These are phyloP conservation scores for Moniliophthora roreri DNA, from an alignment of 1,284 basidiomycete genomes.

Conservation along the genomic window DNA sequence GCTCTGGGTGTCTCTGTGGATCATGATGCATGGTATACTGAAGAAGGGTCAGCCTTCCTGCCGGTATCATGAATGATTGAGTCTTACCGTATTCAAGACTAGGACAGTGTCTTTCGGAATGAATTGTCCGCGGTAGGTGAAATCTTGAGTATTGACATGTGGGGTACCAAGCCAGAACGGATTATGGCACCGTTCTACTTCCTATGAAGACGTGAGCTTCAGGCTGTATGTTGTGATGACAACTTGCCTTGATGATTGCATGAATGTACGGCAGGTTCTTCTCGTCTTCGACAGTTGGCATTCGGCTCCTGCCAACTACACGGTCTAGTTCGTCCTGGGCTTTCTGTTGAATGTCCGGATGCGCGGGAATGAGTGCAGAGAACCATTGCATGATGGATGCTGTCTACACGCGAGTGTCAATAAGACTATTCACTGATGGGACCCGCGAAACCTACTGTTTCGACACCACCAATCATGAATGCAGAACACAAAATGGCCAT, in stretches of 20 bases:
- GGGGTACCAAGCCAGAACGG: slow-evolving; percentile 43
- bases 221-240: no score
- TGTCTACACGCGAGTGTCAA: slow-evolving; percentile 20
- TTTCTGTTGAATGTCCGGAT: slow-evolving; percentile 23
- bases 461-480: slow-evolving; percentile 41
- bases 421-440: no score
- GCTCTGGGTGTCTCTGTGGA: slow-evolving; percentile 29
- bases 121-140: slow-evolving; percentile 36
- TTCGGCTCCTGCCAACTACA: slow-evolving; percentile 31
- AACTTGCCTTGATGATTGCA: no score
- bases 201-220: slow-evolving; percentile 24
- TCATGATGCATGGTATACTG: slow-evolving; percentile 38
- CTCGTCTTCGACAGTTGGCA: slow-evolving; percentile 32
- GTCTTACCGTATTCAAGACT: slow-evolving; percentile 30
- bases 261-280: slow-evolving; percentile 24
- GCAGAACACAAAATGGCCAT: slow-evolving; percentile 37
- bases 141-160: slow-evolving; percentile 35
- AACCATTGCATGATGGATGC: slow-evolving; percentile 38
- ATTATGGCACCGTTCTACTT: slow-evolving; percentile 17
- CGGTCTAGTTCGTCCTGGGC: slow-evolving; percentile 28
- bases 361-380: slow-evolving; percentile 30
- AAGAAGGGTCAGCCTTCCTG: no score
- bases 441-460: slow-evolving; percentile 35
- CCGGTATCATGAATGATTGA: no score
- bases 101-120: slow-evolving; percentile 39